Evolutionary conservation across 2,329 filamentous ascomycete genomes (phyloP).

Genomic region (Aspergillus amoenus): DNA sequence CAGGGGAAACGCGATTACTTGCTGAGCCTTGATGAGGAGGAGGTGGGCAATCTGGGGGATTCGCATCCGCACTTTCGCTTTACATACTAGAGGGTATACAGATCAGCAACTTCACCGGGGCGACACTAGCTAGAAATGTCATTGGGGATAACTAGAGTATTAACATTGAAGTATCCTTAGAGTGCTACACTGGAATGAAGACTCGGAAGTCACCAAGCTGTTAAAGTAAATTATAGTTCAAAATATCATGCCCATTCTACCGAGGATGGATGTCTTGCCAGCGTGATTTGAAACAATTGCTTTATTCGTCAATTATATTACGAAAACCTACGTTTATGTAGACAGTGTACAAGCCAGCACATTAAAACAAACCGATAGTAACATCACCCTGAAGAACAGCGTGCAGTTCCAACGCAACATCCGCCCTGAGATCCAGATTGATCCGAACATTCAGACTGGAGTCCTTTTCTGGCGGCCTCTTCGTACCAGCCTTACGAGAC

Average conservation of each 20-base stretch:
- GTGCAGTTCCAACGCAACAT: constrained; percentile 9
- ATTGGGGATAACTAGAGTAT: too few species aligned
- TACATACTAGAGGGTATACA: not conserved
- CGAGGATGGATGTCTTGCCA: too few species aligned
- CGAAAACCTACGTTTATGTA: too few species aligned
- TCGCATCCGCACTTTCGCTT: constrained; percentile 14
- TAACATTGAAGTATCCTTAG: too few species aligned
- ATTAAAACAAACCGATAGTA: constrained; percentile 7
- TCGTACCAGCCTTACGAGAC: not conserved
- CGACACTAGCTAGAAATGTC: too few species aligned
- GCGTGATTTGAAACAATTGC: not conserved
- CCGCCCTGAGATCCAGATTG: constrained; percentile 10
- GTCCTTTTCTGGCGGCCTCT: not conserved
- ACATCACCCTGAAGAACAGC: constrained; percentile 8
- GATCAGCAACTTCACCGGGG: too few species aligned
- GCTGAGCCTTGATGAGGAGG: not conserved
- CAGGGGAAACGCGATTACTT: constrained; percentile 7
- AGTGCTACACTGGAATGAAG: too few species aligned
- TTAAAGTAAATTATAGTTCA: too few species aligned
- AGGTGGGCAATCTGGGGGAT: constrained; percentile 13
- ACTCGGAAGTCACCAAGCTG: too few species aligned
- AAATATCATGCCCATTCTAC: too few species aligned
- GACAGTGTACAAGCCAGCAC: not conserved
- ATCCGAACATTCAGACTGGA: constrained; percentile 12
- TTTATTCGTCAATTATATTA: not conserved